Percentiles rank a stretch among this genome's conserved stretches.
Conservation (phyloP, 495 filamentous ascomycete species). For the Aspergillus cristatus region DNA sequence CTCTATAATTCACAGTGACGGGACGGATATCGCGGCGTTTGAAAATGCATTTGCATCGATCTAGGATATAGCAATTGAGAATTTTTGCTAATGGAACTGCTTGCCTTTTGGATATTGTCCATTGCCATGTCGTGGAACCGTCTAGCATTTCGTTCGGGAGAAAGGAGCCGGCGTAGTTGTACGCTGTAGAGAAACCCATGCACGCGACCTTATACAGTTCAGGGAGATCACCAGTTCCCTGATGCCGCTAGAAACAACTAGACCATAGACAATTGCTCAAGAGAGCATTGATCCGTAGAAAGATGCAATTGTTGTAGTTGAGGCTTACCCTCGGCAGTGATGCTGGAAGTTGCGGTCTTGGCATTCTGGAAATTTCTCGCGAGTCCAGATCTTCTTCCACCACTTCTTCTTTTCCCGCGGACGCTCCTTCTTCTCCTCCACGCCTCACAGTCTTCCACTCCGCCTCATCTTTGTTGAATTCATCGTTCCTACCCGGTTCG, state of each 20-base stretch:
- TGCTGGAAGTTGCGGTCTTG: constrained; percentile 31
- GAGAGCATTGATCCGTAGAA: too few species aligned
- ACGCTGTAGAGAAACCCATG: not conserved
- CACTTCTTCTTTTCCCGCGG: constrained; percentile 10
- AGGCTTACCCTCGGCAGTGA: constrained; percentile 25
- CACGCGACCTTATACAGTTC: too few species aligned
- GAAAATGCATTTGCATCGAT: constrained; percentile 7
- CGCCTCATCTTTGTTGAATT: not conserved
- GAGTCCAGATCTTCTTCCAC: constrained; percentile 31
- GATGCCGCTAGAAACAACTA: too few species aligned
- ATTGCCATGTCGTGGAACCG: constrained; percentile 1
- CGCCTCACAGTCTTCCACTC: constrained; percentile 3
- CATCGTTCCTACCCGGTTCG: not conserved
- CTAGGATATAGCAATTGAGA: constrained; percentile 1
- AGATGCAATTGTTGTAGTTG: too few species aligned
- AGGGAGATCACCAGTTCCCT: not conserved
- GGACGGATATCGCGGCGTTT: constrained; percentile 19
- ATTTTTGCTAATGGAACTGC: too few species aligned
- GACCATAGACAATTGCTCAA: too few species aligned
- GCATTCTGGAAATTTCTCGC: constrained; percentile 50
- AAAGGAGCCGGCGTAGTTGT: constrained; percentile 8
- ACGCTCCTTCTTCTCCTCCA: constrained; percentile 18
- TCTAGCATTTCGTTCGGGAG: constrained; percentile 4
- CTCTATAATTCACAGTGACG: constrained; percentile 7
- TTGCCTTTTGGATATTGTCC: too few species aligned